Conservation (phyloP, 169 alveolate genomes). For the Neospora caninum region DNA sequence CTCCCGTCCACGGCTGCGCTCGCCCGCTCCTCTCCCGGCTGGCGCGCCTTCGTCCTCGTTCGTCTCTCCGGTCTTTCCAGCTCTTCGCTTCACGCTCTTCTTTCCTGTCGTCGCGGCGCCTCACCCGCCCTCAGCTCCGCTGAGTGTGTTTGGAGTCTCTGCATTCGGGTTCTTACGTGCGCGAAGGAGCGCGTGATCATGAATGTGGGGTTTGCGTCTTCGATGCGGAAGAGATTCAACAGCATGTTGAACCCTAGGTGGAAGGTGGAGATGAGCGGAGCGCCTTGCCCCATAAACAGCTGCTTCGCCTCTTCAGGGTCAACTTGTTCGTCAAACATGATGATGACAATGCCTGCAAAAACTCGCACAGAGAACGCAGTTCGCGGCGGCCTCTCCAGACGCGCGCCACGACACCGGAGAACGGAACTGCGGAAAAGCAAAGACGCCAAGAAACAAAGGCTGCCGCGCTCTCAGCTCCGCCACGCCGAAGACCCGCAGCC, state of each 20-base stretch:
- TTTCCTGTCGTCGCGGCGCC: no score
- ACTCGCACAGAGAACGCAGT: background rate
- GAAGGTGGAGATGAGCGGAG: slow-evolving; percentile 67
- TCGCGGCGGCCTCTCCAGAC: no score
- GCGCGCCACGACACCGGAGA: no score
- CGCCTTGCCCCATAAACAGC: slow-evolving; percentile 81
- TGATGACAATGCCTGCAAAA: slow-evolving; percentile 91
- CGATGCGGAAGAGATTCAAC: slow-evolving; percentile 95
- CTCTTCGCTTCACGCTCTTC: background rate
- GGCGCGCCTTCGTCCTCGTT: background rate
- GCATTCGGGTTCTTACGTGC: slow-evolving; percentile 69
- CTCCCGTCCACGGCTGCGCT: no score
- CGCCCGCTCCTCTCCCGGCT: no score
- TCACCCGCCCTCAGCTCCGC: no score
- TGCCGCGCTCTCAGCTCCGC: no score
- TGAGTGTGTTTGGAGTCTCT: background rate
- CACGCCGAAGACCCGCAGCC: no score
- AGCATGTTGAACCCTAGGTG: slow-evolving; percentile 92
- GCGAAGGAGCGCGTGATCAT: slow-evolving; percentile 95
- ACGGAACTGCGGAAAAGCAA: no score
- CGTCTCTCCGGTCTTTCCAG: background rate
- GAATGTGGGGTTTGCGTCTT: slow-evolving; percentile 91
- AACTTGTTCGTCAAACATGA: slow-evolving; percentile 94
- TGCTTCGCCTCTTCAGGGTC: slow-evolving; percentile 94
- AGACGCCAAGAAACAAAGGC: no score